Evolutionary conservation across 129 eudicot species (phyloP).

Genomic region (Arctium lappa): DNA sequence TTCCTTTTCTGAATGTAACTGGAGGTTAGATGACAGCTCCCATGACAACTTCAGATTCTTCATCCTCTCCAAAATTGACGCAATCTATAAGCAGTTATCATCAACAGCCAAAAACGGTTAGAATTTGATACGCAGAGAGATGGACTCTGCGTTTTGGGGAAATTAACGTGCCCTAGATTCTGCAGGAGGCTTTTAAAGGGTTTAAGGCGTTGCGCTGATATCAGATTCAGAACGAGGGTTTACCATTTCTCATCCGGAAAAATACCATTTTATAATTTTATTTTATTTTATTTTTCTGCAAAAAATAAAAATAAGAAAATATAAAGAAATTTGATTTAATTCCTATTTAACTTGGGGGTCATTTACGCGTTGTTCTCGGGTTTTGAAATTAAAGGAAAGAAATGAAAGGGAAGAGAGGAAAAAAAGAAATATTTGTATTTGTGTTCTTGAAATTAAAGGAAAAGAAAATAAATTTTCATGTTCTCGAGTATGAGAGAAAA

Average conservation of each 20-base stretch:
- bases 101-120: background rate
- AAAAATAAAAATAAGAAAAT: too few species aligned
- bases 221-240: slow-evolving; percentile 12
- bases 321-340: too few species aligned
- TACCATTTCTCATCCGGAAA: background rate
- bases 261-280: background rate
- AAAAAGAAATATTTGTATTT: too few species aligned
- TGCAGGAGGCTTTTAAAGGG: slow-evolving; percentile 7
- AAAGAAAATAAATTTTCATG: too few species aligned
- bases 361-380: too few species aligned
- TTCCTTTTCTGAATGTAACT: slow-evolving; percentile 49
- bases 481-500: too few species aligned
- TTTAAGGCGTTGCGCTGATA: slow-evolving; percentile 25
- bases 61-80: slow-evolving; percentile 34
- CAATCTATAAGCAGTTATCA: background rate
- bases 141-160: background rate
- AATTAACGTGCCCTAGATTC: slow-evolving; percentile 23
- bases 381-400: too few species aligned
- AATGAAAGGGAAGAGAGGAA: too few species aligned
- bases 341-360: too few species aligned
- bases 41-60: slow-evolving; percentile 70
- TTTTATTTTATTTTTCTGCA: too few species aligned
- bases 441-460: too few species aligned
- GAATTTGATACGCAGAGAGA: background rate
- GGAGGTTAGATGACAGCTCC: slow-evolving; percentile 43